Evolutionary conservation across 1,139 yeast species (phyloP).

Genomic region (Yamadazyma triangularis): DNA sequence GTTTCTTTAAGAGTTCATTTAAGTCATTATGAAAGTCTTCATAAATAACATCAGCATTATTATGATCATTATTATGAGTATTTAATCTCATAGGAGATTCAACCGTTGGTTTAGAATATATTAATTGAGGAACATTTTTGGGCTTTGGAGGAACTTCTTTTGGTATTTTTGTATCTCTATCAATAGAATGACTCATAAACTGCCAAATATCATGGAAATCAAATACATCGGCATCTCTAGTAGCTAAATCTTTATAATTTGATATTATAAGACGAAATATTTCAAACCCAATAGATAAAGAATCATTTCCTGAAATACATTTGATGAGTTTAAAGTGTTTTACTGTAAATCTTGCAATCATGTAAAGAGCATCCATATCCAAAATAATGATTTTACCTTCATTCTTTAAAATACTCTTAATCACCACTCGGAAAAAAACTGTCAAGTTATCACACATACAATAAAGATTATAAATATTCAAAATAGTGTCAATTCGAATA

Average conservation of each 20-base stretch:
- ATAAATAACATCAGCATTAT: slow-evolving; percentile 17
- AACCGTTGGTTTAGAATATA: slow-evolving; percentile 22
- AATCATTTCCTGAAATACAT: slow-evolving; percentile 28
- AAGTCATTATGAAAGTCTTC: slow-evolving; percentile 27
- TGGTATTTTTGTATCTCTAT: slow-evolving; percentile 12
- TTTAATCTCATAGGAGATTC: slow-evolving; percentile 35
- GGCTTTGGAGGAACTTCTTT: slow-evolving; percentile 2
- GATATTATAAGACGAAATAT: slow-evolving; percentile 29
- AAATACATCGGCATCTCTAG: slow-evolving; percentile 30
- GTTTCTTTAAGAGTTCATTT: slow-evolving; percentile 14
- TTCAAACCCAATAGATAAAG: slow-evolving; percentile 32
- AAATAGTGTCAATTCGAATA: slow-evolving; percentile 28
- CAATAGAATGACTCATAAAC: slow-evolving; percentile 30
- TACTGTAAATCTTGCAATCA: slow-evolving; percentile 29
- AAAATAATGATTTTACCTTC: slow-evolving; percentile 39
- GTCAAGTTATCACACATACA: slow-evolving; percentile 32
- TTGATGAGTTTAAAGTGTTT: slow-evolving; percentile 36
- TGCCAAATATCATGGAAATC: slow-evolving; percentile 33
- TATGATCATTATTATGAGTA: slow-evolving; percentile 14
- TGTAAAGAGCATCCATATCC: slow-evolving; percentile 38
- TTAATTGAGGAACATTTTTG: slow-evolving; percentile 8
- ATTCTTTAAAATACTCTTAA: slow-evolving; percentile 34
- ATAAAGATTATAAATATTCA: slow-evolving; percentile 31
- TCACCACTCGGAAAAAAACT: slow-evolving; percentile 37
- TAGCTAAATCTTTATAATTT: slow-evolving; percentile 31